Evolutionary conservation across 1,139 yeast genomes (phyloP).

Genomic region (Saccharomyces pastorianus): DNA sequence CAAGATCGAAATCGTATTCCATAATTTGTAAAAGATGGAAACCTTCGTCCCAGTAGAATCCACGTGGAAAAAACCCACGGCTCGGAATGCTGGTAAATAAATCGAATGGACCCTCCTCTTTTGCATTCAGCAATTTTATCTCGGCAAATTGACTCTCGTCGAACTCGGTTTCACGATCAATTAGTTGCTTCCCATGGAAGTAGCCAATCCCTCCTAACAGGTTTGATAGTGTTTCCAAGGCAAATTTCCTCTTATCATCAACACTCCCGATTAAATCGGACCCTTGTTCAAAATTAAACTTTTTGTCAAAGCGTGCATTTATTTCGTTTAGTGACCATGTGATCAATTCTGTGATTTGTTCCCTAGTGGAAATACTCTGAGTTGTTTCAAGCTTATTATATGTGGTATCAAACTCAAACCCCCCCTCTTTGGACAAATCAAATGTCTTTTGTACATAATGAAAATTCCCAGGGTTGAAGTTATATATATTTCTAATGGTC

Average conservation of each 20-base stretch:
- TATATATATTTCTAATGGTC: constrained; percentile 50
- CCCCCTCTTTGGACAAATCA: constrained; percentile 39
- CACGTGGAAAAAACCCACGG: constrained; percentile 90
- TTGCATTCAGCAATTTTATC: constrained; percentile 42
- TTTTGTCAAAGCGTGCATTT: constrained; percentile 46
- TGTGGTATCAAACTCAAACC: constrained; percentile 63
- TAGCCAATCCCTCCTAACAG: constrained; percentile 86
- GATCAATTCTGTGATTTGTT: constrained; percentile 37
- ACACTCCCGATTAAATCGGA: constrained; percentile 13
- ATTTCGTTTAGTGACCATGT: constrained; percentile 36
- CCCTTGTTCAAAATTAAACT: constrained; percentile 42
- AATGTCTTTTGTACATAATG: constrained; percentile 74
- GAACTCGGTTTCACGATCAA: constrained; percentile 61
- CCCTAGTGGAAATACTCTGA: constrained; percentile 38
- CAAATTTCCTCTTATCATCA: constrained; percentile 47
- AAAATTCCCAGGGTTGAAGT: constrained; percentile 58
- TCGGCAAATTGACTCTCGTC: constrained; percentile 61
- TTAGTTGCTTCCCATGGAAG: constrained; percentile 78
- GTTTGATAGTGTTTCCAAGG: constrained; percentile 71
- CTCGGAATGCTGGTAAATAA: constrained; percentile 84
- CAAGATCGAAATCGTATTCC: constrained; percentile 78
- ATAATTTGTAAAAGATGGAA: constrained; percentile 79
- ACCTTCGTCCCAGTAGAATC: constrained; percentile 98
- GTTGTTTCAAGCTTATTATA: constrained; percentile 44
- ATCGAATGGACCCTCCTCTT: constrained; percentile 58